phyloP scores from a whole-genome alignment of 768 basidiomycete genomes.

The Suillus discolor region DNA sequence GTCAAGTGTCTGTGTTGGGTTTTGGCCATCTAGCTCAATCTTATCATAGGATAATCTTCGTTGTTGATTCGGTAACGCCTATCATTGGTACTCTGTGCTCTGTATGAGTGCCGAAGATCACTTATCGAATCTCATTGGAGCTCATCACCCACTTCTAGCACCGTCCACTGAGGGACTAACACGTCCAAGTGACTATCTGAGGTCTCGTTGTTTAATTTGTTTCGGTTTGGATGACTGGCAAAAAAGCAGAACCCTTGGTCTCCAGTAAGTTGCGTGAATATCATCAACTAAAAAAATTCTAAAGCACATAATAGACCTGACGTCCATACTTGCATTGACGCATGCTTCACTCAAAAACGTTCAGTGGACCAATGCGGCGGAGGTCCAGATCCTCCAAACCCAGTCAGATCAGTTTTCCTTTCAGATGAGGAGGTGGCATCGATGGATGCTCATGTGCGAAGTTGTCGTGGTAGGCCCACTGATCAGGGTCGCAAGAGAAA shows the following conservation, averaged over 20 bases:
- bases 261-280: neutral
- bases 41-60: conserved; percentile 24
- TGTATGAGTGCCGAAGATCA: conserved; percentile 20
- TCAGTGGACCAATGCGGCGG: conserved; percentile 12
- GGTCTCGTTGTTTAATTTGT: conserved; percentile 26
- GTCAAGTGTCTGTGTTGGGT: neutral
- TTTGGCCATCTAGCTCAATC: conserved; percentile 6
- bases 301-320: neutral
- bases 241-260: neutral
- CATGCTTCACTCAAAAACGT: conserved; percentile 36
- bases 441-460: conserved; percentile 18
- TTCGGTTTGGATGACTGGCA: conserved; percentile 20
- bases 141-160: neutral
- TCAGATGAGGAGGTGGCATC: conserved; percentile 19
- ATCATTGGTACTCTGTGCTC: conserved; percentile 29
- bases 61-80: conserved; percentile 25
- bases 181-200: conserved; percentile 15
- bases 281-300: neutral
- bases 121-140: conserved; percentile 20
- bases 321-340: conserved; percentile 30
- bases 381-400: conserved; percentile 15
- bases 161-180: neutral
- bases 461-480: neutral
- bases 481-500: neutral
- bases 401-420: conserved; percentile 22